A percentile compares a stretch with the other conserved stretches of the same genome.
These are phyloP conservation scores for Vitis vinifera DNA, from an alignment of 164 flowering plant species.

Conservation along the genomic window ASM3070453v1 NC_081817.1:1607001-1607500, in stretches of 20 bases:
- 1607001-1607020: background rate
- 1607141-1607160: slow-evolving; percentile 62
- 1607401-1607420: no score
- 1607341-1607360: background rate
- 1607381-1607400: no score
- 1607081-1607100: slow-evolving; percentile 57
- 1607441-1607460: background rate
- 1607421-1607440: background rate
- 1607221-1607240: slow-evolving; percentile 31
- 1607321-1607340: no score
- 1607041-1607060: background rate
- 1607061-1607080: slow-evolving; percentile 3
- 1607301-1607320: slow-evolving; percentile 70
- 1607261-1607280: slow-evolving; percentile 76
- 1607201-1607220: slow-evolving; percentile 20
- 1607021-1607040: background rate
- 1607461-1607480: background rate
- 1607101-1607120: slow-evolving; percentile 83
- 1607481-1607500: background rate
- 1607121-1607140: slow-evolving; percentile 67
- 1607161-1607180: slow-evolving; percentile 52
- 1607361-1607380: no score
- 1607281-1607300: slow-evolving; percentile 75
- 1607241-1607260: slow-evolving; percentile 69
- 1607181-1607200: slow-evolving; percentile 28